A percentile compares a stretch with the other conserved stretches of the same genome.
These are phyloP conservation scores for Linderina pennispora DNA, from an alignment of 192 early-diverging fungal species.

Conservation along the genomic window DNA sequence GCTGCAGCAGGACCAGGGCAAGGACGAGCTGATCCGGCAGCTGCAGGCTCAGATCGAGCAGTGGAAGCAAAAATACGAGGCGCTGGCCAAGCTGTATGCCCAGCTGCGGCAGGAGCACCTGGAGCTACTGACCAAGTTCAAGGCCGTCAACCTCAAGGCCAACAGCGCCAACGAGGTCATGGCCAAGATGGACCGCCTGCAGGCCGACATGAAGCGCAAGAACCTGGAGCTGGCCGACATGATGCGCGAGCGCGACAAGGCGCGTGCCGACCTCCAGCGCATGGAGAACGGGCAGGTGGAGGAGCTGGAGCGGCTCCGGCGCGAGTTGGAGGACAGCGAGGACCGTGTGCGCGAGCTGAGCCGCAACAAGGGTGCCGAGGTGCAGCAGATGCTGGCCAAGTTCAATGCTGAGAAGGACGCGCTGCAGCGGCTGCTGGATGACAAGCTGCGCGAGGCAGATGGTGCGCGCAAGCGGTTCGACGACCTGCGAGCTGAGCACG, in stretches of 20 bases:
- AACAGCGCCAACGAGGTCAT: slow-evolving; percentile 81
- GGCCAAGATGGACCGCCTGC: slow-evolving; percentile 73
- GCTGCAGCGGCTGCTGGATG: slow-evolving; percentile 57
- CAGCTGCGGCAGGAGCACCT: slow-evolving; percentile 94
- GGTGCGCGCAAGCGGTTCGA: slow-evolving; percentile 38
- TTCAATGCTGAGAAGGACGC: slow-evolving; percentile 83
- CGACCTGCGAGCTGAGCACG: slow-evolving; percentile 29
- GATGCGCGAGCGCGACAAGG: slow-evolving; percentile 85
- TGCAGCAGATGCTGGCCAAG: slow-evolving; percentile 68
- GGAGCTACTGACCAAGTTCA: slow-evolving; percentile 87
- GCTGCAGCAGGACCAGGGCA: slow-evolving; percentile 68
- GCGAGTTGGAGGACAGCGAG: slow-evolving; percentile 76
- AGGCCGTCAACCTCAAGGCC: slow-evolving; percentile 72
- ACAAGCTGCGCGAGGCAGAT: slow-evolving; percentile 24
- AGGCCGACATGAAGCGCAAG: slow-evolving; percentile 66
- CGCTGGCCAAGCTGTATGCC: slow-evolving; percentile 96
- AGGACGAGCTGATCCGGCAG: slow-evolving; percentile 78
- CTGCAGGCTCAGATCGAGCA: slow-evolving; percentile 91
- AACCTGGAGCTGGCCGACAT: slow-evolving; percentile 79
- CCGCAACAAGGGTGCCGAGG: slow-evolving; percentile 76
- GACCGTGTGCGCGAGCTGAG: slow-evolving; percentile 69
- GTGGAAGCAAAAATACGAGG: slow-evolving; percentile 98
- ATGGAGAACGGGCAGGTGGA: slow-evolving; percentile 74
- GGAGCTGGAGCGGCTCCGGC: slow-evolving; percentile 71
- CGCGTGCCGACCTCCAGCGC: slow-evolving; percentile 73